phyloP scores from a whole-genome alignment of 1,139 yeast species.

The Kodamaea ohmeri region DNA sequence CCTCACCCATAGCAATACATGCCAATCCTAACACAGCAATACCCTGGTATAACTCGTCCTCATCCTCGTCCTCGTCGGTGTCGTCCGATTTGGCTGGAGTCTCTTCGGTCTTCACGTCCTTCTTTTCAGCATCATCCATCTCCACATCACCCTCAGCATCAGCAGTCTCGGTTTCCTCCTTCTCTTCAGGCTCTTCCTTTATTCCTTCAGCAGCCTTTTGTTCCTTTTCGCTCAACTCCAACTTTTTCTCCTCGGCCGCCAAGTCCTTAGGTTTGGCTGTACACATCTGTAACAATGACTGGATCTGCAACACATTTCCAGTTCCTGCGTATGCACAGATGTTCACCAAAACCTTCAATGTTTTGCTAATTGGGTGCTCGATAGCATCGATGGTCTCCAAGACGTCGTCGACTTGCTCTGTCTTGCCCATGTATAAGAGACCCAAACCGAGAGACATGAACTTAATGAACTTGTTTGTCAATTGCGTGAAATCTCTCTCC shows the following conservation, averaged over 20 bases:
- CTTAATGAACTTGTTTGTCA: constrained; percentile 82
- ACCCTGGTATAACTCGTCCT: constrained; percentile 72
- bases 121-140: constrained; percentile 9
- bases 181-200: constrained; percentile 11
- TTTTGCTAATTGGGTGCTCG: constrained; percentile 89
- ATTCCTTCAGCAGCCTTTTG: constrained; percentile 18
- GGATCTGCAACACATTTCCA: constrained; percentile 95
- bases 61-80: constrained; percentile 36
- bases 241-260: constrained; percentile 33
- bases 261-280: constrained; percentile 54
- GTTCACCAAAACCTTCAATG: constrained; percentile 85
- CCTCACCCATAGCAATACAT: constrained; percentile 95
- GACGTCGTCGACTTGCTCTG: constrained; percentile 93
- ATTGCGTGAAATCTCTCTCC: constrained; percentile 76
- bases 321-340: constrained; percentile 97
- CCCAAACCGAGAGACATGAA: constrained; percentile 93
- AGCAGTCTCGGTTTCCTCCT: constrained; percentile 17
- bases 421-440: constrained; percentile 87
- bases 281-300: constrained; percentile 84
- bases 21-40: constrained; percentile 95
- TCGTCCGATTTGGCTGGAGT: constrained; percentile 12
- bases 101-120: constrained; percentile 3
- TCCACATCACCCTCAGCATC: constrained; percentile 12
- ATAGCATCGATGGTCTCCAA: constrained; percentile 92
- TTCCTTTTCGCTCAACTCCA: constrained; percentile 40